phyloP scores from a whole-genome alignment of 345 rosid genomes.

The Citrus unshiu region DNA sequence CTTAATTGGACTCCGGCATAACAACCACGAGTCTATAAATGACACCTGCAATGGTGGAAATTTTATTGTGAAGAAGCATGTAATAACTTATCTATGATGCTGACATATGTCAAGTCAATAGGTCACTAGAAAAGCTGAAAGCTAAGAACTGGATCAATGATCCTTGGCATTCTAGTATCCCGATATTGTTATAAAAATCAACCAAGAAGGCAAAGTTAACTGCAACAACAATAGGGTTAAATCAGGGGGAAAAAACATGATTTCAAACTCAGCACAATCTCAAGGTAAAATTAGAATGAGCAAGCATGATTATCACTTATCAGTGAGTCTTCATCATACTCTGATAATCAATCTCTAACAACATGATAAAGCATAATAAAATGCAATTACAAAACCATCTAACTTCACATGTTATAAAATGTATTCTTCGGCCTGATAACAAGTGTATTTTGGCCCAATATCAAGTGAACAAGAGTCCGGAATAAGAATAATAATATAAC shows the following conservation, averaged over 20 bases:
- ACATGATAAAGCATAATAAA: not conserved
- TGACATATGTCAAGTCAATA: not conserved
- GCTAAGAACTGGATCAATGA: not conserved
- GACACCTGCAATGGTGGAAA: slow-evolving; percentile 52
- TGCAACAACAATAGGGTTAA: not conserved
- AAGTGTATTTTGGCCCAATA: not conserved
- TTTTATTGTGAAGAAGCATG: not conserved
- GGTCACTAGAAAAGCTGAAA: not conserved
- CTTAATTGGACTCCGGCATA: slow-evolving; percentile 60
- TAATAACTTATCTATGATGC: not conserved
- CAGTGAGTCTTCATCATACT: not conserved
- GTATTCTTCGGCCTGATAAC: not conserved
- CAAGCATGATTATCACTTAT: too few species aligned
- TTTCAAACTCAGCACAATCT: not conserved
- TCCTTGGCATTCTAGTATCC: not conserved
- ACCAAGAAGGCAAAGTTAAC: not conserved
- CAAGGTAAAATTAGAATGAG: not conserved
- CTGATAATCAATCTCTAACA: not conserved
- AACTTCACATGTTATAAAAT: not conserved
- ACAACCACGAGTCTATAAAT: slow-evolving; percentile 76
- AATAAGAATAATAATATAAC: not conserved
- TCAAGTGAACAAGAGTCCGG: not conserved
- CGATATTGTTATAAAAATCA: not conserved
- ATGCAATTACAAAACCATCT: not conserved
- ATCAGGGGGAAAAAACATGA: not conserved